Percentiles rank a stretch among this genome's conserved stretches.
Conservation (phyloP, 164 flowering plant genomes). For the Aristolochia contorta region DNA sequence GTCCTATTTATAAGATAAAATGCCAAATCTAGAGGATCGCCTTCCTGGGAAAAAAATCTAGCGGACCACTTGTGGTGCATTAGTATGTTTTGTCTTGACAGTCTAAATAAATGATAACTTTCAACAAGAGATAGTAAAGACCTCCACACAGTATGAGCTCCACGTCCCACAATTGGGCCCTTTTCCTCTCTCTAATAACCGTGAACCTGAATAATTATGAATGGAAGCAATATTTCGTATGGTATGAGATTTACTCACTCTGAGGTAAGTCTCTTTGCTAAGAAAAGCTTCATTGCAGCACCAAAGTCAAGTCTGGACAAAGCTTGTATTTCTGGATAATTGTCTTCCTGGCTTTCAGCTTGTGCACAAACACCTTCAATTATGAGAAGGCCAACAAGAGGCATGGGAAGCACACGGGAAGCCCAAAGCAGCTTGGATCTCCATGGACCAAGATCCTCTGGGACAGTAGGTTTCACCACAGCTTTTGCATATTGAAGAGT, state of each 20-base stretch:
- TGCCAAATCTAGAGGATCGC: too few relatives aligned
- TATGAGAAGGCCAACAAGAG: constrained; percentile 86
- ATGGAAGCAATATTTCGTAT: neutral
- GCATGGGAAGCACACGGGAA: constrained; percentile 91
- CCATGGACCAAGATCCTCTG: constrained; percentile 79
- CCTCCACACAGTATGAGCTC: too few relatives aligned
- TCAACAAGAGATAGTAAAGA: too few relatives aligned
- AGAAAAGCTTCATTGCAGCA: constrained; percentile 81
- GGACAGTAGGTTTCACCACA: constrained; percentile 40
- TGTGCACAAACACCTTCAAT: constrained; percentile 72
- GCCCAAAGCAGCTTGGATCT: constrained; percentile 93
- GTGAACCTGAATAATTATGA: neutral
- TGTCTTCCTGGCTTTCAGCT: constrained; percentile 36
- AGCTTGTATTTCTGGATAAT: constrained; percentile 79
- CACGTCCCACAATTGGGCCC: too few relatives aligned
- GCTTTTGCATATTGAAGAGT: constrained; percentile 80
- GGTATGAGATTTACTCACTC: constrained; percentile 46
- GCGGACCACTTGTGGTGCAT: too few relatives aligned
- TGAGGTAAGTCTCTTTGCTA: constrained; percentile 78
- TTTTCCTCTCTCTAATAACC: neutral
- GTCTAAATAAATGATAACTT: too few relatives aligned
- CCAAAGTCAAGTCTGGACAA: constrained; percentile 84
- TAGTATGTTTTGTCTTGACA: too few relatives aligned
- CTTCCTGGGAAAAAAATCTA: too few relatives aligned
- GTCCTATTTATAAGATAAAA: too few relatives aligned